A percentile compares a stretch with the other conserved stretches of the same genome.
Conservation (phyloP, 306 rosid species). For the Gillenia trifoliata region DNA sequence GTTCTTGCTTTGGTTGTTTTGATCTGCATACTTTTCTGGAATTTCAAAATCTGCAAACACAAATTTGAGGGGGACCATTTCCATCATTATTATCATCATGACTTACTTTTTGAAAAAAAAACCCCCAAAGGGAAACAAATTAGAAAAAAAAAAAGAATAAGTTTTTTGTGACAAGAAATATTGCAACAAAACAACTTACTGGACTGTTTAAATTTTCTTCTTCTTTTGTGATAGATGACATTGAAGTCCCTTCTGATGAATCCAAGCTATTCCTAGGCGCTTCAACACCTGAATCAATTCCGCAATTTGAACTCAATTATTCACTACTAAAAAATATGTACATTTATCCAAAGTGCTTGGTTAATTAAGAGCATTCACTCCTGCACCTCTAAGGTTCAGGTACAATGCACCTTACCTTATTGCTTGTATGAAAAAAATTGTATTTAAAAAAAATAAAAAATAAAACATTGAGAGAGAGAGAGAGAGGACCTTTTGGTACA, state of each 20-base stretch:
- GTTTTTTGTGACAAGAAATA: neutral
- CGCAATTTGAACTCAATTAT: conserved; percentile 4
- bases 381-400: no score
- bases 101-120: conserved; percentile 10
- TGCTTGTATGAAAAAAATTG: no score
- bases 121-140: neutral
- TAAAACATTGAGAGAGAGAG: neutral
- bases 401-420: no score
- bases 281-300: conserved; percentile 50
- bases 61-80: neutral
- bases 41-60: conserved; percentile 25
- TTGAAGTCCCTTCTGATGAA: conserved; percentile 35
- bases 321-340: neutral
- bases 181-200: conserved; percentile 36
- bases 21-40: conserved; percentile 62
- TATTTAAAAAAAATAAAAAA: no score
- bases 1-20: conserved; percentile 37
- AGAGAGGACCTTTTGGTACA: conserved; percentile 44
- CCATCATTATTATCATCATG: conserved; percentile 11
- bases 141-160: neutral
- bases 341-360: no score
- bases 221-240: conserved; percentile 36
- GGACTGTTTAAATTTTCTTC: conserved; percentile 53
- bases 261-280: conserved; percentile 87
- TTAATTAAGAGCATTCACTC: no score